Evolutionary conservation across 1,284 basidiomycete genomes (phyloP).

Genomic region (Boletus hoseneyae): DNA sequence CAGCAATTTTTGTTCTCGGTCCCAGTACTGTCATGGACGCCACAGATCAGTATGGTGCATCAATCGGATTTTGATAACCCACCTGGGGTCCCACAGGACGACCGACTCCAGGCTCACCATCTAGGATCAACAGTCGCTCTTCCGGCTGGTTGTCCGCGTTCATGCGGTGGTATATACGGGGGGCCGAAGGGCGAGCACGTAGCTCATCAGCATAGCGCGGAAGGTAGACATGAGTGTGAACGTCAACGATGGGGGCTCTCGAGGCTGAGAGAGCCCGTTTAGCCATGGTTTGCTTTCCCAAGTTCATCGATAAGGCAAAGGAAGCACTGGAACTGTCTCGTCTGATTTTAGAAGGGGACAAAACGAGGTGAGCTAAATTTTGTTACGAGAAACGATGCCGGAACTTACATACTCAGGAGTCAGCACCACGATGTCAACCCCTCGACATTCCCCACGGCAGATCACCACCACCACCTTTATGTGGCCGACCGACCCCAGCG

Average conservation of each 20-base stretch:
- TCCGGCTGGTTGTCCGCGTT: constrained; percentile 45
- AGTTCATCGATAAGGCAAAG: constrained; percentile 29
- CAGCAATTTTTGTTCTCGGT: constrained; percentile 62
- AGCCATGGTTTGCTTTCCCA: constrained; percentile 24
- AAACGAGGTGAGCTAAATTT: constrained; percentile 18
- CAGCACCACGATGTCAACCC: constrained; percentile 10
- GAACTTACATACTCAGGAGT: constrained; percentile 7
- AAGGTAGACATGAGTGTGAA: constrained; percentile 82
- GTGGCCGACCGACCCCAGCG: not conserved
- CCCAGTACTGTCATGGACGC: constrained; percentile 63
- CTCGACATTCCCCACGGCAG: not conserved
- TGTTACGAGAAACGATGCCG: constrained; percentile 8
- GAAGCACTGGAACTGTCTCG: constrained; percentile 9
- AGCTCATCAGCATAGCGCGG: constrained; percentile 68
- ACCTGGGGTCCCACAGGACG: constrained; percentile 64
- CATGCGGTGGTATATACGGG: constrained; percentile 61
- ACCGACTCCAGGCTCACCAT: constrained; percentile 74
- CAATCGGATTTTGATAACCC: constrained; percentile 10
- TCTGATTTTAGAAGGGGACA: constrained; percentile 15
- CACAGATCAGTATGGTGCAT: constrained; percentile 30
- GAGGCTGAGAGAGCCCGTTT: constrained; percentile 16
- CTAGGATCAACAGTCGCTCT: constrained; percentile 70
- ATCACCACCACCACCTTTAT: constrained; percentile 2
- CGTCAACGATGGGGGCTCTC: constrained; percentile 56
- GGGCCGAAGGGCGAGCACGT: constrained; percentile 56